Base-by-base conservation (phyloP, 2,329 filamentous ascomycete genomes). In the Fusarium secorum region DNA sequence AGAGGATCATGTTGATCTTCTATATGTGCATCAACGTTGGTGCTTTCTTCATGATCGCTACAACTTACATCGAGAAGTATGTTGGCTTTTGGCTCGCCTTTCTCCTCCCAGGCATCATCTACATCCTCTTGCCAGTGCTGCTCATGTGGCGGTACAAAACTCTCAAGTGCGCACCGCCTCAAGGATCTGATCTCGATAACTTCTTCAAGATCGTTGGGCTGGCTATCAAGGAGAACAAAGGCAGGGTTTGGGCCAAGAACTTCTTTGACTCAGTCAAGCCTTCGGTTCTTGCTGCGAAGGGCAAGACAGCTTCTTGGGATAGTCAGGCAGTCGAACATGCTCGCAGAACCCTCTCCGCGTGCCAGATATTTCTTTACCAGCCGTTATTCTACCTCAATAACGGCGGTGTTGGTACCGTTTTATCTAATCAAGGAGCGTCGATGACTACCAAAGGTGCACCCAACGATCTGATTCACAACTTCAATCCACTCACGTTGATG, bases 1-100 rank as follows among this genome's bases (percentile, higher is more conserved):
- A 88, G 49, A 85, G 90, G 26, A 89, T 92, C 67, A 93, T 91
- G 83, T 84, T 91, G 67, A 91, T 89, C 81, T 88, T 87, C 75
- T 87, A 88, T 72, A 79, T 86, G 33, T 79, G 87, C 72, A 86
- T 87, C 78, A 88, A 88, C 73, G 78, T 88, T 48, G 86, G 86
- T 38, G 83, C 83, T 60, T 85, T 87, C 72, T 83, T 85, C 75
- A 83, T 83, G 52, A 84, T 87, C 24, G 83, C 83, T 17, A 88
- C 85, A 32, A 81, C 84, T 0, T 87, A 87, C 72, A 81, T 84
- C 4, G 86, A 86, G 70, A 85, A 86, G 67, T 85, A 85, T 68
- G 78, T 85, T 22, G 81, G 85, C 75, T 82, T 85, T 83, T 75
- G 83, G 82, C 64, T 82, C 81, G 80, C 69, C 84, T 72, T 88